phyloP scores from a whole-genome alignment of 2,329 filamentous ascomycete species.

The Thielaviopsis populi region DNA sequence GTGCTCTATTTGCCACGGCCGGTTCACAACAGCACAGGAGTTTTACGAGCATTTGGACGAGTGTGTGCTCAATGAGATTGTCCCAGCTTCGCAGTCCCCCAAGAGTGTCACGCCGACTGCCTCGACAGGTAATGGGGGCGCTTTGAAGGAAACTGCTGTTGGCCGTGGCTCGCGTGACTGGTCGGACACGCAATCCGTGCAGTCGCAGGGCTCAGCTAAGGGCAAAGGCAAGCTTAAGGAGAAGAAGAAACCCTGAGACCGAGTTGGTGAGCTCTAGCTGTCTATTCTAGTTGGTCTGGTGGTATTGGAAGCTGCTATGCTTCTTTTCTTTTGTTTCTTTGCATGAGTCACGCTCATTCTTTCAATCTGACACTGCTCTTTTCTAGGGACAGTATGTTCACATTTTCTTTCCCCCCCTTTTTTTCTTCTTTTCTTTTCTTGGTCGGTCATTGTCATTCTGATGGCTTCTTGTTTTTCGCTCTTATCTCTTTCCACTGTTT shows the following conservation, averaged over 20 bases:
- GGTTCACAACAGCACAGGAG: conserved; percentile 75
- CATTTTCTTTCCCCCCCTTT: background rate
- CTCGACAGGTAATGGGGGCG: background rate
- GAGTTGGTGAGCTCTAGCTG: too few relatives aligned
- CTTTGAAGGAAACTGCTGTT: background rate
- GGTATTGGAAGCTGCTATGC: background rate
- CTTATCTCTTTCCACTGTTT: background rate
- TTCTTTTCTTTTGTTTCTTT: background rate
- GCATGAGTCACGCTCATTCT: background rate
- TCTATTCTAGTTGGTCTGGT: too few relatives aligned
- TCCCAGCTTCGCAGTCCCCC: conserved; percentile 24
- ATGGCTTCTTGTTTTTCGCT: background rate
- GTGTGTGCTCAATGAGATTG: conserved; percentile 44
- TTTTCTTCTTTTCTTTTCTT: background rate
- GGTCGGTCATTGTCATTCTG: background rate
- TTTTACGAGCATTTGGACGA: conserved; percentile 91
- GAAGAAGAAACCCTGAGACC: background rate
- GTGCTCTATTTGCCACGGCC: conserved; percentile 75
- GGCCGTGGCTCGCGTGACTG: background rate
- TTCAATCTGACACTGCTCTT: background rate
- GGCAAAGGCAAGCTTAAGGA: conserved; percentile 13
- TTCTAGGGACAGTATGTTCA: background rate
- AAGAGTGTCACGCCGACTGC: background rate
- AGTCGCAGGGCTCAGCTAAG: conserved; percentile 8
- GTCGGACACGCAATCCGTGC: conserved; percentile 10